phyloP scores from a whole-genome alignment of 768 basidiomycete species.

The Lactarius quietus region DNA sequence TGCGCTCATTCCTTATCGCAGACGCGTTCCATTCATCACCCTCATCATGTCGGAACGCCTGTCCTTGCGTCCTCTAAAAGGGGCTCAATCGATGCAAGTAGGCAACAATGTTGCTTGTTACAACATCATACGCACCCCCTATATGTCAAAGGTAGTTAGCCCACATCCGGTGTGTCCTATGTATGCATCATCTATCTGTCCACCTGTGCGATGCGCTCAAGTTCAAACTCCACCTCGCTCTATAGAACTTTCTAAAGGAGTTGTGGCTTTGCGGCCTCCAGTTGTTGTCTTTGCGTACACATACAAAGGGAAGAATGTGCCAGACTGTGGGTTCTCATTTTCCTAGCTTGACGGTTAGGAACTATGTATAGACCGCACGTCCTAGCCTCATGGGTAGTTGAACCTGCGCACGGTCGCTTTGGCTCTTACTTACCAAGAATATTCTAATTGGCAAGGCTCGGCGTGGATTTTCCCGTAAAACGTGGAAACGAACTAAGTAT shows the following conservation, averaged over 20 bases:
- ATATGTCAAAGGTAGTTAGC: conserved; percentile 43
- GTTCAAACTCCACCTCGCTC: neutral
- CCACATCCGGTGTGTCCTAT: conserved; percentile 46
- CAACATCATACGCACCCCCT: conserved; percentile 62
- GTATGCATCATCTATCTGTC: conserved; percentile 30
- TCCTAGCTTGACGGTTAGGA: neutral
- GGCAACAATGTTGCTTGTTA: conserved; percentile 58
- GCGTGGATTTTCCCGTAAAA: neutral
- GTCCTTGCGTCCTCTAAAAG: neutral
- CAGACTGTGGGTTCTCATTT: neutral
- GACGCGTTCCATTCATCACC: neutral
- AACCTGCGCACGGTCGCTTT: neutral
- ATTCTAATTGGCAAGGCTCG: neutral
- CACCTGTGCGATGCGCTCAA: neutral
- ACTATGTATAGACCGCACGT: neutral
- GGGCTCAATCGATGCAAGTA: conserved; percentile 61
- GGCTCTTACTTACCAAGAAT: neutral
- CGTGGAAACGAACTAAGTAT: neutral
- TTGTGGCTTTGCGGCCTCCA: too few relatives aligned
- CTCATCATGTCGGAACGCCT: neutral
- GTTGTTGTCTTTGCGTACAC: neutral
- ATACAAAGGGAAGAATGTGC: neutral
- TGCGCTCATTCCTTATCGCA: neutral
- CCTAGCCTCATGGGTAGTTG: neutral
- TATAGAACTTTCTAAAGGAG: neutral